phyloP scores from a whole-genome alignment of 345 rosid species.

The Eucalyptus viminalis region DNA sequence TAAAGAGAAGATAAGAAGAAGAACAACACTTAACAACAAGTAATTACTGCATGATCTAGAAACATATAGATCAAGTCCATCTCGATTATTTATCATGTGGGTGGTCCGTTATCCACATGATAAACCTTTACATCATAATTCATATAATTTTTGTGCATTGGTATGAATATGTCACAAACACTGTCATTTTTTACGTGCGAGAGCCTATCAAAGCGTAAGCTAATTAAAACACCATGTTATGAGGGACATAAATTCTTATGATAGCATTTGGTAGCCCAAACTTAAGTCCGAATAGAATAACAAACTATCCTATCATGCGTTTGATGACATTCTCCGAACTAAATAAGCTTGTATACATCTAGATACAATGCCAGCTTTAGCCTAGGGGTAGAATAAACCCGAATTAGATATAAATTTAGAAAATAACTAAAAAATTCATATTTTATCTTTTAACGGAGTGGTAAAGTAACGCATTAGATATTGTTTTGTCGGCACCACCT shows the following conservation, averaged over 20 bases:
- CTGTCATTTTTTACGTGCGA: accelerated
- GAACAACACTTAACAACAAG: not conserved
- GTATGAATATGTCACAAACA: too few species aligned
- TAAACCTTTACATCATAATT: not conserved
- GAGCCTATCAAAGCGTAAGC: not conserved
- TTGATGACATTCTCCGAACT: accelerated
- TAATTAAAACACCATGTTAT: accelerated
- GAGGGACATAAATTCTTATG: not conserved
- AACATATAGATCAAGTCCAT: not conserved
- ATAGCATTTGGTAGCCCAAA: accelerated
- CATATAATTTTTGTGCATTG: not conserved
- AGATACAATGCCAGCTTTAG: accelerated
- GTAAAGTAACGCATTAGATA: accelerated
- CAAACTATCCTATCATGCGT: too few species aligned
- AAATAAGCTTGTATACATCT: accelerated
- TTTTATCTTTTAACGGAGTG: accelerated
- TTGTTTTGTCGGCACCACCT: accelerated
- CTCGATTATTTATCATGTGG: not conserved
- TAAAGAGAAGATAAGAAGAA: not conserved
- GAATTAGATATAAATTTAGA: too few species aligned
- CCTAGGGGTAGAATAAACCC: too few species aligned
- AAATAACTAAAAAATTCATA: too few species aligned
- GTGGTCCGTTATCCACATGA: not conserved
- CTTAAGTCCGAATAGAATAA: accelerated
- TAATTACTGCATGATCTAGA: not conserved